Evolutionary conservation across 2,329 filamentous ascomycete genomes (phyloP).

Genomic region (Trichoderma sp.): DNA sequence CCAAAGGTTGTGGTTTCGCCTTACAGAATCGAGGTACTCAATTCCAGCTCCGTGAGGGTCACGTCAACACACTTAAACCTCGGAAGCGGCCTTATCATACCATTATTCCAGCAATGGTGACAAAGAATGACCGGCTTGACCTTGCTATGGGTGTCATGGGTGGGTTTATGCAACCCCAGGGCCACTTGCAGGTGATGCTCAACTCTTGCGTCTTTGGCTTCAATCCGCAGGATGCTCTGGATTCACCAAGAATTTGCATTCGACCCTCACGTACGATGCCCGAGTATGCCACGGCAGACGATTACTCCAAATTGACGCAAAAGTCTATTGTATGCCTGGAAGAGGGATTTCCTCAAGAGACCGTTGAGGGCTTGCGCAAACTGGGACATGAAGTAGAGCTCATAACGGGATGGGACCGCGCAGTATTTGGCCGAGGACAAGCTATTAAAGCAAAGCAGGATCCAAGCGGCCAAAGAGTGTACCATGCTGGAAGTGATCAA

Average conservation of each 20-base stretch:
- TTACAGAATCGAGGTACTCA: constrained; percentile 8
- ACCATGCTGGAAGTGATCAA: constrained; percentile 1
- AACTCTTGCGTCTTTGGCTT: constrained; percentile 20
- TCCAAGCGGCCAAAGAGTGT: not conserved
- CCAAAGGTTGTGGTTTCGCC: constrained; percentile 1
- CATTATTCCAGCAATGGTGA: constrained; percentile 13
- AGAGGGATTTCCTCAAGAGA: constrained; percentile 3
- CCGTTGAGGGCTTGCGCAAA: not conserved
- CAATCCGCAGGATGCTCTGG: constrained; percentile 8
- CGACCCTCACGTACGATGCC: not conserved
- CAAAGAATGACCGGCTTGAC: not conserved
- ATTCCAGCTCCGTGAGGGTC: not conserved
- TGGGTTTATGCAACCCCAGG: constrained; percentile 5
- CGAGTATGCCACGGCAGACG: not conserved
- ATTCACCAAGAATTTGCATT: constrained; percentile 15
- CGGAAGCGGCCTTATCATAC: constrained; percentile 10
- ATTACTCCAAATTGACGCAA: constrained; percentile 5
- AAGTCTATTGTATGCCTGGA: not conserved
- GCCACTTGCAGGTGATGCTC: constrained; percentile 18
- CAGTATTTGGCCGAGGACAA: constrained; percentile 10
- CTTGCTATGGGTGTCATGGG: constrained; percentile 4
- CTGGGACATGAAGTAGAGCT: constrained; percentile 15
- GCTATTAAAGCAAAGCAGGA: not conserved
- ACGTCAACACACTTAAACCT: not conserved
- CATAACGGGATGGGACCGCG: constrained; percentile 5